phyloP scores from a whole-genome alignment of 768 basidiomycete genomes.

The Termitomyces sp. region DNA sequence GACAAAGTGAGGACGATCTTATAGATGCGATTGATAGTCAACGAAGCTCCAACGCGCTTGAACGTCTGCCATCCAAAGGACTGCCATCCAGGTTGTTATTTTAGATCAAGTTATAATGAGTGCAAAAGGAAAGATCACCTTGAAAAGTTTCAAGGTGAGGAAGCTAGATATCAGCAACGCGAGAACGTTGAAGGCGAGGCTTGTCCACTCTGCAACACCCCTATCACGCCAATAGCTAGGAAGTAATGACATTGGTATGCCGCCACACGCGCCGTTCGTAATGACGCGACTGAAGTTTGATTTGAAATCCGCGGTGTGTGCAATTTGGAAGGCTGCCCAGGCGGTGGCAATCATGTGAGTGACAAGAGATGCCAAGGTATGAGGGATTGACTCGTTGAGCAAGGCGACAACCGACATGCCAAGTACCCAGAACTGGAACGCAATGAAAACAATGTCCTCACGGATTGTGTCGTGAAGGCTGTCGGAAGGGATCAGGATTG shows the following conservation, averaged over 20 bases:
- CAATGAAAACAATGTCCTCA: slow-evolving; percentile 73
- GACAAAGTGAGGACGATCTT: slow-evolving; percentile 66
- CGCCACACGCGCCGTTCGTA: slow-evolving; percentile 59
- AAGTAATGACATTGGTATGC: slow-evolving; percentile 38
- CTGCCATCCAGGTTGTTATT: slow-evolving; percentile 25
- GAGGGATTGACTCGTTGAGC: slow-evolving; percentile 77
- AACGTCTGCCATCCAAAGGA: slow-evolving; percentile 85
- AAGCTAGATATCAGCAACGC: slow-evolving; percentile 56
- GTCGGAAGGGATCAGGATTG: slow-evolving; percentile 1
- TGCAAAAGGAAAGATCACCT: slow-evolving; percentile 34
- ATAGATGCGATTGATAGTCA: slow-evolving; percentile 70
- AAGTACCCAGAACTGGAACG: slow-evolving; percentile 77
- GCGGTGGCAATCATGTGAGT: slow-evolving; percentile 71
- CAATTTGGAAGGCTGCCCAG: slow-evolving; percentile 70
- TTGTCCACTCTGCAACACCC: slow-evolving; percentile 55
- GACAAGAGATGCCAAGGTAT: slow-evolving; percentile 66
- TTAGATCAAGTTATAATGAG: neutral
- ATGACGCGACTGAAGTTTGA: slow-evolving; percentile 50
- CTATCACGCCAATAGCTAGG: slow-evolving; percentile 63
- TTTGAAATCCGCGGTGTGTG: slow-evolving; percentile 54
- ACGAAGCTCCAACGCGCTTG: slow-evolving; percentile 77
- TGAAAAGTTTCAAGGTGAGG: slow-evolving; percentile 71
- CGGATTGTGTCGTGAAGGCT: slow-evolving; percentile 71
- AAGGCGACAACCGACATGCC: slow-evolving; percentile 72
- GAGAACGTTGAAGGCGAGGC: slow-evolving; percentile 55